These are phyloP conservation scores for Colletotrichum spinosum DNA, from an alignment of 2,329 filamentous ascomycete species.

Conservation along the genomic window DNA sequence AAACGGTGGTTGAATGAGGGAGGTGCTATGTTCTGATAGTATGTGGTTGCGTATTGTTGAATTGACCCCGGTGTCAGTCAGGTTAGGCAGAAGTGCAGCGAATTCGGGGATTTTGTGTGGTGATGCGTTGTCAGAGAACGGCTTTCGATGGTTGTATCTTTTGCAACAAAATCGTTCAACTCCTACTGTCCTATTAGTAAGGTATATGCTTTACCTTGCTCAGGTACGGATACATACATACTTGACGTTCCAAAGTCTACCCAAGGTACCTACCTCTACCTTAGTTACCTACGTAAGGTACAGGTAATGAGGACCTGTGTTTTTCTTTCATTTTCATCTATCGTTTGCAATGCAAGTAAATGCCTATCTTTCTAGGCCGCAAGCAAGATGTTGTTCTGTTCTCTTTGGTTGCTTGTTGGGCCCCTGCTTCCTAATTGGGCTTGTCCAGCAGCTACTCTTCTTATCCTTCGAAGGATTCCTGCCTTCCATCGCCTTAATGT, in stretches of 20 bases:
- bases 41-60: constrained; percentile 7
- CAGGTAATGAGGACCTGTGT: constrained; percentile 18
- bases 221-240: too few relatives aligned
- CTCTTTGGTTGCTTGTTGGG: constrained; percentile 2
- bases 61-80: constrained; percentile 41
- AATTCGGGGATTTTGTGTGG: constrained; percentile 56
- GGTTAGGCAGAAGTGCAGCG: constrained; percentile 62
- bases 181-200: too few relatives aligned
- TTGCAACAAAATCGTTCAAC: too few relatives aligned
- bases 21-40: too few relatives aligned
- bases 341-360: neutral
- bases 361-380: too few relatives aligned
- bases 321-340: constrained; percentile 13
- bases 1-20: neutral
- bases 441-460: too few relatives aligned
- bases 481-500: neutral
- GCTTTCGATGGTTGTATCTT: neutral
- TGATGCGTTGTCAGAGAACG: constrained; percentile 64
- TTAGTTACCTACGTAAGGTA: constrained; percentile 36
- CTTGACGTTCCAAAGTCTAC: too few relatives aligned
- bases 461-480: too few relatives aligned
- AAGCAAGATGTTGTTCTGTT: neutral
- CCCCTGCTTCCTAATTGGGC: constrained; percentile 8
- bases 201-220: too few relatives aligned
- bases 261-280: too few relatives aligned